Base-by-base conservation (phyloP, 106 monocot species). In the Dioscorea zingiberensis region DNA sequence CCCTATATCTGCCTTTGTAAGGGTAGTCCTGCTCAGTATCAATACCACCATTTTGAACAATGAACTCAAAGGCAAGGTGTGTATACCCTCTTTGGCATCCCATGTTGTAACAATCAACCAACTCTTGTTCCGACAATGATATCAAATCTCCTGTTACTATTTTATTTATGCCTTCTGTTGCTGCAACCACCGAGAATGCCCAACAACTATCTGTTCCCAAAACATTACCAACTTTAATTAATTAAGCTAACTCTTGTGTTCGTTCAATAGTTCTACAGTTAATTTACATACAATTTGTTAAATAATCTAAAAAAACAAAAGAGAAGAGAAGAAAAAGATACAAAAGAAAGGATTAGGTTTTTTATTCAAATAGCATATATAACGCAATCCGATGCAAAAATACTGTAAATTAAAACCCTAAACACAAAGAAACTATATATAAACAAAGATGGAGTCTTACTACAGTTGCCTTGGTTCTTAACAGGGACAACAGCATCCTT, bases 41-140 rank as follows among this genome's bases (percentile, higher is more conserved):
- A 6, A 38, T 38, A 10, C 38, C 38, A 6, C 38, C 38, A 6
- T 8, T 38, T 38, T 38, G 38, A 38, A 6, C 10, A 60, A 85
- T 85, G 66, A 89, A 89, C 54, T 85, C 69, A 38, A 85, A 89
- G 13, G 89, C 89, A 38, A 80, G 65, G 48, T 89, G 85, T 82
- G 85, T 89, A 67, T 79, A 71, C 1, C 82, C 89, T n/a, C 85
- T 82, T 60, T 82, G 74, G 89, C 89, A 89, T 14, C 89, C 89
- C 47, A 82, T 45, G 60, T 83, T 82, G 70, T 69, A 82, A 22
- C 89, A 90, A 62, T 90, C 89, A 11, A 90, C 80, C 0, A 90
- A 69, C 67, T 90, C 89, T 60, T 90, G 89, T 53, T 90, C 89
- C 0, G 89, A 90, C n/a, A 90, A 57, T 0, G 77, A 65, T 24